Base-by-base conservation (phyloP, 768 basidiomycete genomes). In the Cyclocybe cylindracea region DNA sequence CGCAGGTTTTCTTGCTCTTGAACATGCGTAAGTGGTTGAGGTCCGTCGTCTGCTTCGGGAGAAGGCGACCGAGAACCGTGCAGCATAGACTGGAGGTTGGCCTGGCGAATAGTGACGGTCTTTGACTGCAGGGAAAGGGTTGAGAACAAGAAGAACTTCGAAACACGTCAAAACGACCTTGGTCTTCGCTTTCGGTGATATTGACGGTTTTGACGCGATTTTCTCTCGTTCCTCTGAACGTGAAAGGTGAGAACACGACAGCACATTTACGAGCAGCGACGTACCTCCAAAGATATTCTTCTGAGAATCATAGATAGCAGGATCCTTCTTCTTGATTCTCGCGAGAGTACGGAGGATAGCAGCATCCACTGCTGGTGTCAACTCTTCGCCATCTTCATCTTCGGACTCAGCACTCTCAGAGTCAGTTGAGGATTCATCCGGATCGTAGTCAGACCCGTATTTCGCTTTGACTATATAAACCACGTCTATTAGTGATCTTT, bases 351-450 rank as follows among this genome's bases (percentile, higher is more conserved):
- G 78, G 37, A 98, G 78, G 60, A 98, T 97, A 14, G 97, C 97
- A 39, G 86, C 97, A 61, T 98, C 96, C 44, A 98, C 83, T 0
- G 86, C 87, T 4, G 94, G 94, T 0, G 95, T 98, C 45, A 98
- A 81, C 66, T 98, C 91, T 59, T 93, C 92, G 10, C 94, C 97
- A 51, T 96, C 90, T 63, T 94, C 91, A 65, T 98, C 95, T 64
- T 98, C 95, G 2, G 84, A 84, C 61, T 93, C 91, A 39, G 83
- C 86, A 29, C 81, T 80, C 64, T 92, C 89, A 0, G 86, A 89
- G 62, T 89, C 87, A 6, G 77, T 76, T 4, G 65, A 65, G n/a
- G 69, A 73, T 1, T 73, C 78, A 14, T 71, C 71, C 10, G 77
- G 75, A 34, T 85, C 84, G 36, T 70, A 72, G 62, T 90, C 87